Evolutionary conservation across 495 filamentous ascomycete species (phyloP), one percentile per base, ranked within the genome.

Genomic region (Lasiosphaeria ovina): DNA sequence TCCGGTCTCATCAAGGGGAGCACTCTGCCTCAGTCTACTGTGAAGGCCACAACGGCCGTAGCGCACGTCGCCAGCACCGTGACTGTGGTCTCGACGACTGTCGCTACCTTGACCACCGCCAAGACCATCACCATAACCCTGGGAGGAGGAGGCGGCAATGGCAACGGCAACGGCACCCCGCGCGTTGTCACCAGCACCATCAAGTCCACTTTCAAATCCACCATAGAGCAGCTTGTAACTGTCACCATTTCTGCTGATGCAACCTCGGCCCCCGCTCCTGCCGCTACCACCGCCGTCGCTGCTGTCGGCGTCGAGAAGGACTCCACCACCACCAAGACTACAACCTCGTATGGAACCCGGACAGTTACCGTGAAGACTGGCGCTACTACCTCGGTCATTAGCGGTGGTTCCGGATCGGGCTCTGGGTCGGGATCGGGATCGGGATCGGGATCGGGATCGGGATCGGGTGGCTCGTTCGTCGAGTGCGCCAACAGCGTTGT

Each of bases 261-360:
- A 11, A 47, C 44, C 5, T n/a, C 12, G 24, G 24, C 24, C 24
- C 24, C 24, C 24, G 24, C 24, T 24, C 2, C 24, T 24, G 24
- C 24, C 24, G 24, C 24, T 24, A 24, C 24, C 24, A 52, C 17
- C 34, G 51, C 24, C 34, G 51, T 45, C n/a, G 59, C 63, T 9
- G 58, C 48, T 48, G 38, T 44, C 9, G 35, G 31, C 6, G 40
- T 12, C 31, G 12, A 67, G 52, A 58, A 62, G 16, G 67, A 65
- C 56, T 72, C 72, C 49, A 76, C 75, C 31, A 77, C 54, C 31
- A 69, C 68, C 49, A 34, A 56, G 11, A 77, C 76, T 12, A 44
- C 53, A 4, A 78, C 76, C 51, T 67, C 63, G 56, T 77, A 72
- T 24, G 75, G 73, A 40, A 80, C 76, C 32, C 67, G 66, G 35